A percentile compares a stretch with the other conserved stretches of the same genome.
These are phyloP conservation scores for Volvariella surrecta DNA, from an alignment of 1,284 basidiomycete species.

Conservation along the genomic window DNA sequence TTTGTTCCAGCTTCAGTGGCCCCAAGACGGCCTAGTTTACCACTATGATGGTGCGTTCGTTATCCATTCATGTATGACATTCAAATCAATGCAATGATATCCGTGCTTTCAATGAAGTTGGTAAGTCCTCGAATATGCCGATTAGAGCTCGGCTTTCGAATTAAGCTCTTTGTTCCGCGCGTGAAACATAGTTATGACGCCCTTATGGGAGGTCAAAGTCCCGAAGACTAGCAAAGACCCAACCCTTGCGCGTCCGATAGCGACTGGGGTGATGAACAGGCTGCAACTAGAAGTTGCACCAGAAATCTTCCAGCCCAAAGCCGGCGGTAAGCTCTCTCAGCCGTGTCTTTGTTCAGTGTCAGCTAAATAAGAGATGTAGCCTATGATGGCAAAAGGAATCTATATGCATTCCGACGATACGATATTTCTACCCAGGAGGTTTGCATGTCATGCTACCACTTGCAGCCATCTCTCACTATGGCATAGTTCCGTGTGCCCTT, in stretches of 20 bases:
- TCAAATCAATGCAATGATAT: background rate
- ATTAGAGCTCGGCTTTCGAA: background rate
- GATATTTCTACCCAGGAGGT: constrained; percentile 15
- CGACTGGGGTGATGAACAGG: constrained; percentile 5
- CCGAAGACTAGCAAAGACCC: background rate
- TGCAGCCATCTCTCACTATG: background rate
- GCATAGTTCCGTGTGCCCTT: constrained; percentile 19
- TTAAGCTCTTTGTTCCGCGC: background rate
- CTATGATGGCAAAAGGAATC: constrained; percentile 25
- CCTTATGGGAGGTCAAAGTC: background rate
- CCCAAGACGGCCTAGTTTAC: constrained; percentile 11
- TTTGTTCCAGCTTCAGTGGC: constrained; percentile 15
- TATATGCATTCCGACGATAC: constrained; percentile 20
- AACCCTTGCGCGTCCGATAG: background rate
- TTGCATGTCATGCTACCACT: background rate
- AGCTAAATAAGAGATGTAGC: constrained; percentile 16
- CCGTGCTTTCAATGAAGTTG: constrained; percentile 4
- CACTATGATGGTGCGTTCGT: constrained; percentile 19
- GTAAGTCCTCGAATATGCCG: constrained; percentile 1
- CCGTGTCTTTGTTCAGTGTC: background rate
- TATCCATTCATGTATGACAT: background rate
- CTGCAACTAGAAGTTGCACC: constrained; percentile 17
- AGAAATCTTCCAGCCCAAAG: constrained; percentile 15
- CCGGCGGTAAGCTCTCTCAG: constrained; percentile 13
- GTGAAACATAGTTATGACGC: background rate